These are phyloP conservation scores for Mycena citricolor DNA, from an alignment of 1,284 basidiomycete genomes.

Conservation along the genomic window DNA sequence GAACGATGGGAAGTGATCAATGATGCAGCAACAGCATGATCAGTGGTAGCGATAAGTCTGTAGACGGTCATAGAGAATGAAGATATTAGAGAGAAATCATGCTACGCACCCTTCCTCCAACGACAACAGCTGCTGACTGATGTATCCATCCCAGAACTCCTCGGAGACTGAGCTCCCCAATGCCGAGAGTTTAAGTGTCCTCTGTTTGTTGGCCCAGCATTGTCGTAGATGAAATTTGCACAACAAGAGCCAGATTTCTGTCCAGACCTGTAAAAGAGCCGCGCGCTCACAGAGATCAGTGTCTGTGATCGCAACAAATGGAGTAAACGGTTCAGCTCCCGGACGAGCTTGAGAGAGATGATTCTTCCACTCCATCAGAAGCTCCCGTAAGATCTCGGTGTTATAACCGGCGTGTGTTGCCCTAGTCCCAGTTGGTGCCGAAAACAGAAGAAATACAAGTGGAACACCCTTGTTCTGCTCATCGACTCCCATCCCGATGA, in stretches of 20 bases:
- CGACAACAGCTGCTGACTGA: background rate
- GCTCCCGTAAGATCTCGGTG: constrained; percentile 7
- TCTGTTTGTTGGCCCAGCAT: constrained; percentile 11
- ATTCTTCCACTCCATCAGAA: constrained; percentile 8
- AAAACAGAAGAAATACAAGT: constrained; percentile 16
- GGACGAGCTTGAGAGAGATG: constrained; percentile 1
- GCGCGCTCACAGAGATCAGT: constrained; percentile 24
- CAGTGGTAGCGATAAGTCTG: background rate
- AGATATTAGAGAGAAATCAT: background rate
- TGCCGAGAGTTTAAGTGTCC: constrained; percentile 1
- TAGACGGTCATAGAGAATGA: background rate
- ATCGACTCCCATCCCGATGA: constrained; percentile 18
- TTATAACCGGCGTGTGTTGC: constrained; percentile 15
- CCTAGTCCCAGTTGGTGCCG: constrained; percentile 10
- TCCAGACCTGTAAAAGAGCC: constrained; percentile 27
- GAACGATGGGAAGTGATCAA: background rate
- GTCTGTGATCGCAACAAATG: constrained; percentile 6
- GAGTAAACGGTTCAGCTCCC: background rate
- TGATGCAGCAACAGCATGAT: background rate
- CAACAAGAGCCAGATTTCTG: constrained; percentile 23
- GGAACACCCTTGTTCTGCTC: constrained; percentile 15
- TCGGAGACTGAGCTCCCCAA: background rate
- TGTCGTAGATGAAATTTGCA: constrained; percentile 22
- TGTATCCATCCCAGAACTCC: constrained; percentile 7
- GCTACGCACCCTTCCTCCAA: constrained; percentile 1